Evolutionary conservation across 108 stramenopile species (phyloP).

Genomic region (Discostella stelligeroides): DNA sequence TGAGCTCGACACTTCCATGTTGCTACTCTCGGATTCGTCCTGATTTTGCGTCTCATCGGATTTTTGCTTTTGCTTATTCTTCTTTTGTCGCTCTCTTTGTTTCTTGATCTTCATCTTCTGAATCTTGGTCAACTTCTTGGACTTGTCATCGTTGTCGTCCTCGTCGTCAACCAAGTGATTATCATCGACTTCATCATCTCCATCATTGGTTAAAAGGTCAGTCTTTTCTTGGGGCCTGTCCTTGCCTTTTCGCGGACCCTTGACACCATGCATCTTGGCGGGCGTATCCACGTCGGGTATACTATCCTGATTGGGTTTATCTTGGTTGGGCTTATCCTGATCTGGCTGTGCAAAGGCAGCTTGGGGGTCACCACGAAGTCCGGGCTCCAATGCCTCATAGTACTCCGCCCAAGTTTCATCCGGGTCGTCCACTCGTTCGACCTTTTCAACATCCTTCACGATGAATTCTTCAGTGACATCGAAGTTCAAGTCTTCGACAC

Average conservation of each 20-base stretch:
- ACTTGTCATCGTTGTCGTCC: no score
- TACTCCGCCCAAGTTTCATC: conserved; percentile 9
- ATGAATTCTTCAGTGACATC: not conserved
- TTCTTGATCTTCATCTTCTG: not conserved
- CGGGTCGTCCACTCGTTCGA: not conserved
- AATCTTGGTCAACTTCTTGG: not conserved
- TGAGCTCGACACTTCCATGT: no score
- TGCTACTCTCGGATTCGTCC: not conserved
- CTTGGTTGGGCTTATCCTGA: no score
- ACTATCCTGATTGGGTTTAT: no score
- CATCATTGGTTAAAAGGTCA: no score
- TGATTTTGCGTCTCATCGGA: not conserved
- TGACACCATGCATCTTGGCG: no score
- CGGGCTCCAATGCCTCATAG: not conserved
- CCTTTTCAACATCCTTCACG: not conserved
- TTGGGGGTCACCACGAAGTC: not conserved
- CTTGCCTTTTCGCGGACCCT: not conserved
- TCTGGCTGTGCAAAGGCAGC: not conserved
- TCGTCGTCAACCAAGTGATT: no score
- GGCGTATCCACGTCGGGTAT: no score
- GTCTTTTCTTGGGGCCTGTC: not conserved
- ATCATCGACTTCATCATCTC: no score
- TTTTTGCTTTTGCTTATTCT: no score
- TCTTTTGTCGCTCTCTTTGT: not conserved
- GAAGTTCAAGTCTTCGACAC: not conserved